A percentile compares a stretch with the other conserved stretches of the same genome.
phyloP scores from a whole-genome alignment of 805 yeast genomes.

The Spathaspora gorwiae region DNA sequence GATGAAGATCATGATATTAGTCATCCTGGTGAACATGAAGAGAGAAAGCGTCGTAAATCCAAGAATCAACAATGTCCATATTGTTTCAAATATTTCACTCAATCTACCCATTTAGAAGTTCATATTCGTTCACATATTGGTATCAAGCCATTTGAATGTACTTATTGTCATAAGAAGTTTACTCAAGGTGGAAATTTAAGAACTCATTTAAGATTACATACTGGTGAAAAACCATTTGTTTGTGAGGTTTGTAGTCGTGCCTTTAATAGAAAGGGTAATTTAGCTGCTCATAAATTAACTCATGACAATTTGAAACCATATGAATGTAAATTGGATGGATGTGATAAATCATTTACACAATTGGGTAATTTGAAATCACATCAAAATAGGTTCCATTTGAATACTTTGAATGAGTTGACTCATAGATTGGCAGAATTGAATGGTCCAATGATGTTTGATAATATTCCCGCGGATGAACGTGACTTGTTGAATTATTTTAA shows the following conservation, averaged over 20 bases:
- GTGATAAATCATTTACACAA: conserved; percentile 84
- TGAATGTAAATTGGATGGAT: conserved; percentile 73
- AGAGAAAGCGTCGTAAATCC: conserved; percentile 17
- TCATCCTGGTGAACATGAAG: conserved; percentile 15
- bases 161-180: conserved; percentile 72
- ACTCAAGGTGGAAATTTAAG: conserved; percentile 89
- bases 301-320: conserved; percentile 78
- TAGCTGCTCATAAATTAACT: conserved; percentile 81
- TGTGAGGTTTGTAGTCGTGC: conserved; percentile 73
- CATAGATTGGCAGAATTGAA: conserved; percentile 57
- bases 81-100: conserved; percentile 78
- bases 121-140: conserved; percentile 88
- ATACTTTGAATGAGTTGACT: conserved; percentile 65
- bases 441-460: conserved; percentile 39
- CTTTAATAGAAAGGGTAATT: conserved; percentile 87
- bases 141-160: conserved; percentile 75
- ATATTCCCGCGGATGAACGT: conserved; percentile 58
- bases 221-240: conserved; percentile 87
- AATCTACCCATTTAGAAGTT: conserved; percentile 87
- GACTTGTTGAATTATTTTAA: conserved; percentile 75
- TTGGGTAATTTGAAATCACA: conserved; percentile 91
- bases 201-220: conserved; percentile 80
- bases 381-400: conserved; percentile 82
- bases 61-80: conserved; percentile 69
- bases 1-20: conserved; percentile 15